Base-by-base conservation (phyloP, 345 rosid genomes). In the Combretum micranthum region DNA sequence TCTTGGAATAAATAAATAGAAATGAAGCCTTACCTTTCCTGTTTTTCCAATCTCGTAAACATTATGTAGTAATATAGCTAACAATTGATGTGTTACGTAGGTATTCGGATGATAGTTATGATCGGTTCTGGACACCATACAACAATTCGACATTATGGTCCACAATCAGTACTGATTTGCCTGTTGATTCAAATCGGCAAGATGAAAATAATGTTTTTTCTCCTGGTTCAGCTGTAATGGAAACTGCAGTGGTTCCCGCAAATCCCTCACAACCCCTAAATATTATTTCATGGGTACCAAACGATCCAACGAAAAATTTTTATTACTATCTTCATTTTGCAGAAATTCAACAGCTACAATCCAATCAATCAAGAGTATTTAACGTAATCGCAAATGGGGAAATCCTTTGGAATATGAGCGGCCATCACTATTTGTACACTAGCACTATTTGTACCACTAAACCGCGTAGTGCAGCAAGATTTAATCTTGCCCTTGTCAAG, bases 241-340 rank as follows among this genome's bases (percentile, higher is more conserved):
- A 43, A 44, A 74, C 74, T 43, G 78, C 78, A 49, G 59, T 3
- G 13, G 42, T 39, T 69, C 71, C 12, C 20, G 2, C 17, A 55
- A 58, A 37, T 64, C 19, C 2, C 18, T 13, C 19, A 53, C 44
- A 4, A 21, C 69, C 10, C 50, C 69, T 21, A 50, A 52, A 19
- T 55, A 65, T 4, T 53, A 52, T 2, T 62, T 69, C 52, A 3
- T 49, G 52, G 52, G 20, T 26, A 65, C 18, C 52, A 42, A 56
- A 53, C 1, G 61, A 53, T 55, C 71, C 74, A 7, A 59, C 13
- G 42, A 20, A 20, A 14, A 15, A 66, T 10, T 69, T 62, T 32
- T 54, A 57, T 52, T 49, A 69, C 4, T 73, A 69, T 42, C 22
- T 74, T 60, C 78, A 74, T 62, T 69, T 74, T 43, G 71, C 78